phyloP scores from a whole-genome alignment of 2,329 filamentous ascomycete genomes.

The Aspergillus sp. region DNA sequence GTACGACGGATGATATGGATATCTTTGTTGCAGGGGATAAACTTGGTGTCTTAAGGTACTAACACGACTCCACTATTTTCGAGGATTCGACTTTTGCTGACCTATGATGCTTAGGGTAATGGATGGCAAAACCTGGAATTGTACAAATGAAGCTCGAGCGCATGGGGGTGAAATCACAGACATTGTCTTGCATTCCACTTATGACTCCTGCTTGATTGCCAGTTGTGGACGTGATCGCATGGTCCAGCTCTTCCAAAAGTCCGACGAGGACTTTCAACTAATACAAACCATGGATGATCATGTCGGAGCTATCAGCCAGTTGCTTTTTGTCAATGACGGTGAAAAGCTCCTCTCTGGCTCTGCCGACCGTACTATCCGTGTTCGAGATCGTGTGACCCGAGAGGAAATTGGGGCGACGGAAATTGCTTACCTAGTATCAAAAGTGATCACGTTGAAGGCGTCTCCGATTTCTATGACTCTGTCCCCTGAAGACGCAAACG shows the following conservation, averaged over 20 bases:
- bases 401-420: conserved; percentile 55
- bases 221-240: conserved; percentile 86
- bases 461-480: conserved; percentile 83
- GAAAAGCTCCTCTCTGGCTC: conserved; percentile 79
- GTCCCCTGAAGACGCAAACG: conserved; percentile 59
- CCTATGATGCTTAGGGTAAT: conserved; percentile 26
- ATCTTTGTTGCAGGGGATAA: conserved; percentile 82
- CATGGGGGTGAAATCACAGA: conserved; percentile 83
- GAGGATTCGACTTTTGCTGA: conserved; percentile 16
- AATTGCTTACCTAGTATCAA: conserved; percentile 73
- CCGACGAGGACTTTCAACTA: conserved; percentile 64
- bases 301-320: conserved; percentile 75
- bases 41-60: conserved; percentile 70
- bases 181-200: conserved; percentile 68
- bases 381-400: conserved; percentile 74
- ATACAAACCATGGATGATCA: conserved; percentile 93
- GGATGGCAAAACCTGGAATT: conserved; percentile 55
- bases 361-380: conserved; percentile 79
- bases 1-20: conserved; percentile 60
- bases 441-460: conserved; percentile 78
- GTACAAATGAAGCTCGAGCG: conserved; percentile 73
- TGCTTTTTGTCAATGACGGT: conserved; percentile 73
- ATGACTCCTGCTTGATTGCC: conserved; percentile 66
- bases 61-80: conserved; percentile 1
- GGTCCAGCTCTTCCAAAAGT: conserved; percentile 78